Conservation (phyloP, 2,329 filamentous ascomycete genomes). For the Fusarium acutatum region DNA sequence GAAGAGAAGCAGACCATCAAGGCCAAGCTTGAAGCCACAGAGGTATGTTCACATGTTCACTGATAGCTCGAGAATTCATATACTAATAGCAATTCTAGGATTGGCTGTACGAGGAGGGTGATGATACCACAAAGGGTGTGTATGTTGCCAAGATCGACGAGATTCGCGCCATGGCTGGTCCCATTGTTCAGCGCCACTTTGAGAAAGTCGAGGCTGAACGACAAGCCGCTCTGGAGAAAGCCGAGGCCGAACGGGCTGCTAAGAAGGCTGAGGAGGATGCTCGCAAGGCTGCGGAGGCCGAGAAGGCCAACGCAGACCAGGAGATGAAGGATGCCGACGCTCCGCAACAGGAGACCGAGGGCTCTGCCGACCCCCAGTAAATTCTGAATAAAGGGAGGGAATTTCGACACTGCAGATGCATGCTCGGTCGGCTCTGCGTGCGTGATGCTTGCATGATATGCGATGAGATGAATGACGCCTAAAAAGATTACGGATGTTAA, state of each 20-base stretch:
- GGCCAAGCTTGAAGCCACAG: constrained; percentile 81
- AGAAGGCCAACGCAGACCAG: constrained; percentile 63
- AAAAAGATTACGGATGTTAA: constrained; percentile 29
- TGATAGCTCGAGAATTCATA: neutral
- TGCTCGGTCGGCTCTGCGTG: neutral
- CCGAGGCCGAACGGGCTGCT: constrained; percentile 80
- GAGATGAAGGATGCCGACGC: constrained; percentile 71
- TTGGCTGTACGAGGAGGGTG: constrained; percentile 97
- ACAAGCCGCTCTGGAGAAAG: constrained; percentile 77
- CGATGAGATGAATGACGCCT: constrained; percentile 40
- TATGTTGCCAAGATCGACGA: constrained; percentile 97
- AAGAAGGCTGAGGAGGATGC: constrained; percentile 72
- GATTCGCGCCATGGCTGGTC: constrained; percentile 88
- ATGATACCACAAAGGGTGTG: constrained; percentile 91
- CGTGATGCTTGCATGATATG: constrained; percentile 23
- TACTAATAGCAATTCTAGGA: constrained; percentile 66
- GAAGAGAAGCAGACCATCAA: constrained; percentile 91
- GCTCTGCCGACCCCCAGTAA: constrained; percentile 51
- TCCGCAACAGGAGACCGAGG: constrained; percentile 59
- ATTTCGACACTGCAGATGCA: neutral
- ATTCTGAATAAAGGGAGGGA: constrained; percentile 9
- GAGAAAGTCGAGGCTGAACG: constrained; percentile 93
- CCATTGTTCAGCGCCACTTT: constrained; percentile 92
- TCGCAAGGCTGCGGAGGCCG: constrained; percentile 61
- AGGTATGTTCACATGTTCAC: constrained; percentile 70